Base-by-base conservation (phyloP, 331 rosid species). In the Dryas integrifolia region DNA sequence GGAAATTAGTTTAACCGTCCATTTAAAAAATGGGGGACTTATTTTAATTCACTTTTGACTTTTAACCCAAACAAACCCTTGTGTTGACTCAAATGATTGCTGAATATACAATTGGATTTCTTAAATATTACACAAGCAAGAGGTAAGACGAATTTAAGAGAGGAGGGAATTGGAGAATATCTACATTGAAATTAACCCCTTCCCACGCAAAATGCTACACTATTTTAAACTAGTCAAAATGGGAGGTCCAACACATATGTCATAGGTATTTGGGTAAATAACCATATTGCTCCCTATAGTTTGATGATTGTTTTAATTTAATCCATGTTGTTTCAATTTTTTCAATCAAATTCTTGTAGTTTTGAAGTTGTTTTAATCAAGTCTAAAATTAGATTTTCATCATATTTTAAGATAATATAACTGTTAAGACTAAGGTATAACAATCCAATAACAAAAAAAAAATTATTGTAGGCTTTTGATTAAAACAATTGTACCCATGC, bases 61-160 rank as follows among this genome's bases (percentile, higher is more conserved):
- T 78, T 82, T 74, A 63, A 55, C 11, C 60, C 55, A 56, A 44
- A 71, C 72, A 67, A 75, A 7, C 58, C 73, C 48, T 24, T 12
- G 35, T 74, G 80, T 78, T 78, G 81, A 82, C 86, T 67, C 79
- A 59, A 82, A 82, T 82, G 76, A 82, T 82, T 82, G 76, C 12
- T 24, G 55, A 72, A 75, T 79, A 60, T 51, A 66, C 72, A 51
- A 53, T 13, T 12, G 64, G 41, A 16, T 81, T 72, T 58, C 83
- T 76, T 82, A 50, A 30, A 53, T 59, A 55, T 71, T 72, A 79
- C 76, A 68, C 72, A 52, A 71, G 4, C 69, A 35, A 70, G 30
- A 53, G n/a, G 3, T 26, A 10, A 14, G 11, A 7, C n/a, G 47
- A 52, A 59, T 18, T 16, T 11, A 60, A 52, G 11, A 55, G 50